Conservation (phyloP, 1,139 yeast genomes). For the Spencermartinsiella ligniputridi region DNA sequence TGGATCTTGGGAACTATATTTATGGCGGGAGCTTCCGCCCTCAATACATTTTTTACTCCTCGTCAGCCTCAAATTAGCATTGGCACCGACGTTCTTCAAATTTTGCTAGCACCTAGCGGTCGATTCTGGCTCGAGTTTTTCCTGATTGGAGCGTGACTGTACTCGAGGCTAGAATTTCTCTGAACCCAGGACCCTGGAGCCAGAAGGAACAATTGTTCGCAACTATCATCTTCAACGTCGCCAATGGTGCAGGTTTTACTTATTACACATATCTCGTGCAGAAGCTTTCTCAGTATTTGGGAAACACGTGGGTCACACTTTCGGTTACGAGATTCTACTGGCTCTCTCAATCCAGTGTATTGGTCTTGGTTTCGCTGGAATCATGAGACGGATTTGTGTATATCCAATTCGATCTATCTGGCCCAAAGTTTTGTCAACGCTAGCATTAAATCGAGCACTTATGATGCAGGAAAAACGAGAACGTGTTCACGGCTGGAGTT, state of each 20-base stretch:
- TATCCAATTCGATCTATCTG: constrained; percentile 55
- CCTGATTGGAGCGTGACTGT: constrained; percentile 47
- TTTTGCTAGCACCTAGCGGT: constrained; percentile 56
- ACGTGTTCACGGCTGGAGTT: constrained; percentile 7
- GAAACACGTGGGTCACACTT: constrained; percentile 41
- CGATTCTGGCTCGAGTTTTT: constrained; percentile 29
- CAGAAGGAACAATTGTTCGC: constrained; percentile 65
- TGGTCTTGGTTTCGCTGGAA: constrained; percentile 63
- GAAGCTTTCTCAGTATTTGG: constrained; percentile 36
- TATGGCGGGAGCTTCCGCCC: constrained; percentile 51
- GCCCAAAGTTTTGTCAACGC: constrained; percentile 52
- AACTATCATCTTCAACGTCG: constrained; percentile 30
- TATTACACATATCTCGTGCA: constrained; percentile 27
- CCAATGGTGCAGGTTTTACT: constrained; percentile 41
- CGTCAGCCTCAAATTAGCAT: constrained; percentile 49
- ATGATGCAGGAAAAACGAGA: constrained; percentile 39
- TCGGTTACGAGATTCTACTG: constrained; percentile 49
- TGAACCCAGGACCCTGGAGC: constrained; percentile 62
- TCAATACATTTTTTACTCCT: constrained; percentile 53
- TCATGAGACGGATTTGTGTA: constrained; percentile 51
- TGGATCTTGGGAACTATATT: constrained; percentile 52
- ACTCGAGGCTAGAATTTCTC: constrained; percentile 36
- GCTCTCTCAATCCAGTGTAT: constrained; percentile 52
- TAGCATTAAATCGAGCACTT: constrained; percentile 56
- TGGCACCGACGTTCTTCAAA: constrained; percentile 46